Conservation (phyloP, 768 basidiomycete species). For the Tricholomella constricta region DNA sequence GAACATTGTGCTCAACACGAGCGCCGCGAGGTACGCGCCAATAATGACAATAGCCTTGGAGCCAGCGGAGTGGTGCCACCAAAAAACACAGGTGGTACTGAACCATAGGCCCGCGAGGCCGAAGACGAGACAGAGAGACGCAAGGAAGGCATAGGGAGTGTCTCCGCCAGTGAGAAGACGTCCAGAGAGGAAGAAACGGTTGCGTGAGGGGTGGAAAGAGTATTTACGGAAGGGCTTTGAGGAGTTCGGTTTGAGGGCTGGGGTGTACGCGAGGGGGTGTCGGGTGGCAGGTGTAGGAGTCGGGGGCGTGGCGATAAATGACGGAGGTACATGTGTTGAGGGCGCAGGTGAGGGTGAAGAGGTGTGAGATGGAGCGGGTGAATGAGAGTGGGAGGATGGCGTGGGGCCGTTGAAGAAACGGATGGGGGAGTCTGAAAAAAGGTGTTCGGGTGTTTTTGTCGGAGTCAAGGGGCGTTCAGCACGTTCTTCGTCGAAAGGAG, state of each 20-base stretch:
- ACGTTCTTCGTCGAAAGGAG: constrained; percentile 13
- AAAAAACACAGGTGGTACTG: constrained; percentile 84
- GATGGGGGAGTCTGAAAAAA: constrained; percentile 25
- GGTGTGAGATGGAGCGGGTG: constrained; percentile 19
- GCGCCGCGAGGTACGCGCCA: constrained; percentile 50
- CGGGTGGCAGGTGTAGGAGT: constrained; percentile 6
- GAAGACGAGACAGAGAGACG: constrained; percentile 60
- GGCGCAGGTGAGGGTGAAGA: constrained; percentile 16
- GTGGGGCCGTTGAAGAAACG: constrained; percentile 22
- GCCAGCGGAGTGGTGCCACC: constrained; percentile 69
- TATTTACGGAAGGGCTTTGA: constrained; percentile 54
- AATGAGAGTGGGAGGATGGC: constrained; percentile 35
- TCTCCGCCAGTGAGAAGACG: constrained; percentile 84
- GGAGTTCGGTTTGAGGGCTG: constrained; percentile 37
- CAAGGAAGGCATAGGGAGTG: constrained; percentile 78
- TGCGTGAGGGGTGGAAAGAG: constrained; percentile 68
- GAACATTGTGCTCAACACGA: constrained; percentile 77
- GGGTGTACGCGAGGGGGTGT: constrained; percentile 39
- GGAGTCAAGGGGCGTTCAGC: constrained; percentile 7
- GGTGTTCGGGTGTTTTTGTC: constrained; percentile 23
- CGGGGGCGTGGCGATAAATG: constrained; percentile 21
- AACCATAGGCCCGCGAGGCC: constrained; percentile 82
- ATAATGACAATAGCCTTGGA: constrained; percentile 50
- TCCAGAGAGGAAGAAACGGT: constrained; percentile 75
- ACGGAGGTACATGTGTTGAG: constrained; percentile 13